These are phyloP conservation scores for Exophiala aquamarina DNA, from an alignment of 2,329 filamentous ascomycete genomes.

Conservation along the genomic window DNA sequence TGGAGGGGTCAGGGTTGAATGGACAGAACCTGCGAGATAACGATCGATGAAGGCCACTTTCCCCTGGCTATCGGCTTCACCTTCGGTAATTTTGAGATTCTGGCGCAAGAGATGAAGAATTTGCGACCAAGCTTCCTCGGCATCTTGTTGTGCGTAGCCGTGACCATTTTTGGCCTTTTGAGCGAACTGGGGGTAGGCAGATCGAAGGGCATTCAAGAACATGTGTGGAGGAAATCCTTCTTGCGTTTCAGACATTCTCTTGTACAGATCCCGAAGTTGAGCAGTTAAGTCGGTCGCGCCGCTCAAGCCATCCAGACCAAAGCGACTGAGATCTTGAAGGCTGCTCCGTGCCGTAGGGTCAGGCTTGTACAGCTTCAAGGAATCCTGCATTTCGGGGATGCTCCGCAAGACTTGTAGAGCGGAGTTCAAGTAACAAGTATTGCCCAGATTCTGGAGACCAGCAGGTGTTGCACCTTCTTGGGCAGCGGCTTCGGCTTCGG, in stretches of 20 bases:
- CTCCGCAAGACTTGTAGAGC: constrained; percentile 87
- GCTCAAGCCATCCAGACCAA: constrained; percentile 59
- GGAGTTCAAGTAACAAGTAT: constrained; percentile 98
- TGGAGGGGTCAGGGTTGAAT: constrained; percentile 74
- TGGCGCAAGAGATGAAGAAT: constrained; percentile 80
- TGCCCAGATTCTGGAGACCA: constrained; percentile 87
- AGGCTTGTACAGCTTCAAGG: constrained; percentile 64
- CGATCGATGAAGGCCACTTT: constrained; percentile 79
- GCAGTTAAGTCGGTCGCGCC: constrained; percentile 69
- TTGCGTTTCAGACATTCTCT: constrained; percentile 85
- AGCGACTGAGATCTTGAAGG: constrained; percentile 49
- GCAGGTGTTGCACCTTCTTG: constrained; percentile 82
- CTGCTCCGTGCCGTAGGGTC: constrained; percentile 30
- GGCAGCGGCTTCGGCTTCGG: constrained; percentile 83
- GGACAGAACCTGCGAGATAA: constrained; percentile 82
- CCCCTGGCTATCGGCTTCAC: constrained; percentile 38
- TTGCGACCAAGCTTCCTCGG: constrained; percentile 97
- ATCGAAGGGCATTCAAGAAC: constrained; percentile 79
- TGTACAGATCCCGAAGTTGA: constrained; percentile 79
- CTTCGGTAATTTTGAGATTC: constrained; percentile 64
- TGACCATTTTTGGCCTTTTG: constrained; percentile 79
- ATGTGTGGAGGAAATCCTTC: constrained; percentile 78
- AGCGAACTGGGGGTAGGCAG: constrained; percentile 86
- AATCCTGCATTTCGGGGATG: constrained; percentile 86
- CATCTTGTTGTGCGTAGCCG: constrained; percentile 96